phyloP scores from a whole-genome alignment of 2,329 filamentous ascomycete genomes.

The Harringtonia lauricola region DNA sequence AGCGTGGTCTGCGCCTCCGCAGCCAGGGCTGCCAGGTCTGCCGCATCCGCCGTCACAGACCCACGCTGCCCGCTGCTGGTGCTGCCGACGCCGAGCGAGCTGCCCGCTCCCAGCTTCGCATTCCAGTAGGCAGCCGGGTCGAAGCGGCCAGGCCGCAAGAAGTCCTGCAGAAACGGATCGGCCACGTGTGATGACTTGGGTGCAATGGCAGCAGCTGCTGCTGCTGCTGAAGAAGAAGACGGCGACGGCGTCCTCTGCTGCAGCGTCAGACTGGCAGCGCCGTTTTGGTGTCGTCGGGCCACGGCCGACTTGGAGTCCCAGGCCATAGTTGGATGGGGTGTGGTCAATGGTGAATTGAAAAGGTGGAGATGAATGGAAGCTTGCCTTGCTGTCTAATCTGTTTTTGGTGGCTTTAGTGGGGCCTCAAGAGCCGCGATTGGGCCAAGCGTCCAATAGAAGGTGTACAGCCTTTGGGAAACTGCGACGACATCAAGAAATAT shows the following conservation, averaged over 20 bases:
- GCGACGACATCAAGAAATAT: no score
- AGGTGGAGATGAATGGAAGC: background rate
- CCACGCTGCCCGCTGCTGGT: background rate
- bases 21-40: constrained; percentile 59
- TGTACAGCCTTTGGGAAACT: no score
- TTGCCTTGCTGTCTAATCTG: background rate
- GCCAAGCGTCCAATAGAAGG: no score
- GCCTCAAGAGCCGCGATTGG: no score
- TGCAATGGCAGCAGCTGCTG: constrained; percentile 22
- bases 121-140: constrained; percentile 83
- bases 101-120: constrained; percentile 39
- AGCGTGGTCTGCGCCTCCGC: constrained; percentile 74
- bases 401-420: no score
- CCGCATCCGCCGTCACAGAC: constrained; percentile 12
- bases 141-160: constrained; percentile 63
- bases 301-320: constrained; percentile 24
- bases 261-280: constrained; percentile 25
- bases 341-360: no score
- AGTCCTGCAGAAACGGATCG: constrained; percentile 64
- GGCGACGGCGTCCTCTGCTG: constrained; percentile 17
- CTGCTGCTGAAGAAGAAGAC: constrained; percentile 20
- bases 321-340: constrained; percentile 25
- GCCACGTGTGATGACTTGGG: constrained; percentile 52
- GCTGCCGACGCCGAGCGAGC: no score
- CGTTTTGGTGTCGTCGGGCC: constrained; percentile 34